phyloP scores from a whole-genome alignment of 257 asterid species.

The Fraxinus anomala region DNA sequence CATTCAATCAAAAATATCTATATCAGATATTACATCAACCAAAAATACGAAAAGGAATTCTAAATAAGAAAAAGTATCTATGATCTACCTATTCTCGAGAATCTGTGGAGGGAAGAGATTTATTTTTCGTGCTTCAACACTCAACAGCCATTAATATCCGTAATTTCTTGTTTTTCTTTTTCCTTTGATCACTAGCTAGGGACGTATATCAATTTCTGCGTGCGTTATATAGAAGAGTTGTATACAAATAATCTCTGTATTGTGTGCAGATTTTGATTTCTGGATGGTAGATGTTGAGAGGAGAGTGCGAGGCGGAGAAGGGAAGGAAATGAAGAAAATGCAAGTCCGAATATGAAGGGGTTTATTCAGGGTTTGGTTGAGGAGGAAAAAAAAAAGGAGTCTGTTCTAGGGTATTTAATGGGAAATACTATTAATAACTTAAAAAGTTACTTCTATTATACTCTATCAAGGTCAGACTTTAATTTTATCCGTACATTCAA shows the following conservation, averaged over 20 bases:
- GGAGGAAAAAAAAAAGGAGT: background rate
- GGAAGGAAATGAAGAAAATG: background rate
- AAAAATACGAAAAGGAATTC: background rate
- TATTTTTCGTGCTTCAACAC: conserved; percentile 37
- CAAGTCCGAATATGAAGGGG: conserved; percentile 3
- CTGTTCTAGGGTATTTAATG: background rate
- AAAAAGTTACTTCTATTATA: no score
- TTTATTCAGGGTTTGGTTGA: conserved; percentile 20
- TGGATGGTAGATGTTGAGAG: background rate
- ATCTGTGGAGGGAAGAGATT: conserved; percentile 33
- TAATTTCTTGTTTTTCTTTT: background rate
- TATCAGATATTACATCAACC: background rate
- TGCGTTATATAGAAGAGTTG: background rate
- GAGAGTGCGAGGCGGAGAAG: background rate
- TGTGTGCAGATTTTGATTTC: background rate
- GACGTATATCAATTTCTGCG: background rate
- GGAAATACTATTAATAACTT: no score
- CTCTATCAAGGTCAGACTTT: no score
- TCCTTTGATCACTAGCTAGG: background rate
- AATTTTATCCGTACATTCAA: no score
- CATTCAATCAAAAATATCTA: background rate
- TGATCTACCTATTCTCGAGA: conserved; percentile 22
- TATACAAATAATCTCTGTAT: background rate
- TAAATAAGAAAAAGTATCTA: background rate
- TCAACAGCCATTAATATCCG: conserved; percentile 36